Evolutionary conservation across 2,329 filamentous ascomycete species (phyloP).

Genomic region (Sarocladium oryzae): DNA sequence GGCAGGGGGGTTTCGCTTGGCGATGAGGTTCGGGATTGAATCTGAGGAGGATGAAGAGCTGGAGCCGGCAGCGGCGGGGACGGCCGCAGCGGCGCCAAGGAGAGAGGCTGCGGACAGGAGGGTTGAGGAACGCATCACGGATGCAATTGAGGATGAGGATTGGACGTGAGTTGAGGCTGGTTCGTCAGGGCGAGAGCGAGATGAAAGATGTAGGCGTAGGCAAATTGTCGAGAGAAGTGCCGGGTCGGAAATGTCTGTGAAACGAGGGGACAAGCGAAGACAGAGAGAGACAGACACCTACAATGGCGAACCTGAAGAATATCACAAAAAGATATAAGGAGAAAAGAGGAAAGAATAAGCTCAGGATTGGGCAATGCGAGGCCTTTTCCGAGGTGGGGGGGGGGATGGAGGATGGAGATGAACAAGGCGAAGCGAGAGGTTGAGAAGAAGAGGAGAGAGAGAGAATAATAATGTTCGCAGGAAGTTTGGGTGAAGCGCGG

Average conservation of each 20-base stretch:
- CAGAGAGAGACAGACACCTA: neutral
- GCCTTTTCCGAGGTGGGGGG: neutral
- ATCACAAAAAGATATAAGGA: neutral
- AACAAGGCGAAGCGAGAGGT: neutral
- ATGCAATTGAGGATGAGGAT: neutral
- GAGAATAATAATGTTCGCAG: too few species aligned
- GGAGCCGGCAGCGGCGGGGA: neutral
- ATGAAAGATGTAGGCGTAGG: neutral
- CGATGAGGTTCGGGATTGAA: neutral
- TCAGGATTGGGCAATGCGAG: neutral
- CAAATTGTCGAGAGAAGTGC: neutral
- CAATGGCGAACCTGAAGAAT: too few species aligned
- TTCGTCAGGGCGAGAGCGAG: neutral
- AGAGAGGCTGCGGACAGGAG: neutral
- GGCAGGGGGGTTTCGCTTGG: slow-evolving; percentile 8
- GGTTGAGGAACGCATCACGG: slow-evolving; percentile 3
- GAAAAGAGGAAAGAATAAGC: neutral
- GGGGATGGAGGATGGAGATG: too few species aligned
- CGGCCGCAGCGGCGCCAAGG: slow-evolving; percentile 1
- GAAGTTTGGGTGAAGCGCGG: too few species aligned
- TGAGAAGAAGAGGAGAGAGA: neutral
- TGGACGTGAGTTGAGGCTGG: neutral
- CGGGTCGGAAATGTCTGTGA: too few species aligned
- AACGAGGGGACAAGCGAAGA: neutral
- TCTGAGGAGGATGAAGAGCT: neutral